Evolutionary conservation across 805 yeast genomes (phyloP).

Genomic region (Hanseniaspora mollemarum): DNA sequence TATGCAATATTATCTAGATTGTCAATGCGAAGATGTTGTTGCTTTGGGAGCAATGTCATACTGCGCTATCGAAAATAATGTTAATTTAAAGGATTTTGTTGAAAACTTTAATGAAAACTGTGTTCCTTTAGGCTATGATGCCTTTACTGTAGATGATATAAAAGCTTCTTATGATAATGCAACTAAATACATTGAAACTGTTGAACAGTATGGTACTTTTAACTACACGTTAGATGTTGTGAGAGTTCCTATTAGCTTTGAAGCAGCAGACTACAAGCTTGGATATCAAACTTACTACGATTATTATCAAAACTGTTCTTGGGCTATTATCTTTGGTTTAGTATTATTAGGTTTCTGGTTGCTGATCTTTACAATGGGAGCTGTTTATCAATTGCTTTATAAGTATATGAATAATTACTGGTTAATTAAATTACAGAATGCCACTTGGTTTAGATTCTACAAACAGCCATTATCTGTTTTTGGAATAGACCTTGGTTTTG

Average conservation of each 20-base stretch:
- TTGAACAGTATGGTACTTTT: background rate
- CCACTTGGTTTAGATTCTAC: background rate
- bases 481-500: background rate
- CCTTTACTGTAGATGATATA: background rate
- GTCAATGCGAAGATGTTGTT: conserved; percentile 12
- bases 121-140: background rate
- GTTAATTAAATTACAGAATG: background rate
- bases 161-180: conserved; percentile 6
- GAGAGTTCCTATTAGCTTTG: conserved; percentile 6
- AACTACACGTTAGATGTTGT: background rate
- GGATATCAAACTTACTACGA: background rate
- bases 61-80: conserved; percentile 2
- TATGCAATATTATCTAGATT: background rate
- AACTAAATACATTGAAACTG: background rate
- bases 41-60: conserved; percentile 13
- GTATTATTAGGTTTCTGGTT: conserved; percentile 6
- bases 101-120: background rate
- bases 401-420: background rate
- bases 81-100: background rate
- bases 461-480: background rate
- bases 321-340: conserved; percentile 12
- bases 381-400: background rate
- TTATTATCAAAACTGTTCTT: background rate
- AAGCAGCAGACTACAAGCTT: background rate
- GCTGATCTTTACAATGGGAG: background rate